Percentiles rank a stretch among this genome's conserved stretches.
These are phyloP conservation scores for Cryptococcus deneoformans DNA, from an alignment of 1,284 basidiomycete species.

Conservation along the genomic window DNA sequence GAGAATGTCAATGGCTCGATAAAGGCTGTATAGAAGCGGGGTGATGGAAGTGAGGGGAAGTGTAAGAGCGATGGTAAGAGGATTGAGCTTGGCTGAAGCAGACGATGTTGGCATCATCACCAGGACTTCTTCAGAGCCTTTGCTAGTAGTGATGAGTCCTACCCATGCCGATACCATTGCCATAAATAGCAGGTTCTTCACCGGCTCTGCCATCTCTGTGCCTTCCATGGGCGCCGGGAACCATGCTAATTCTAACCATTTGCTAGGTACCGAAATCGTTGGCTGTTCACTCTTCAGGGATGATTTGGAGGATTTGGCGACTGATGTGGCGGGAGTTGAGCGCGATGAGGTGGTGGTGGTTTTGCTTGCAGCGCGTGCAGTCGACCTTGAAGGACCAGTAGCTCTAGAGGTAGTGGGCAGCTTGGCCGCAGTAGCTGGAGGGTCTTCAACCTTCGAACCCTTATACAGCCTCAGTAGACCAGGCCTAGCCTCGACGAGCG, in stretches of 20 bases:
- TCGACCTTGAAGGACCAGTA: conserved; percentile 4
- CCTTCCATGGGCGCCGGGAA: conserved; percentile 5
- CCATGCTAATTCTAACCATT: conserved; percentile 9
- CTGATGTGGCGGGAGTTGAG: neutral
- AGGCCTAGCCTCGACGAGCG: conserved; percentile 17
- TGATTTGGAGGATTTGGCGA: neutral
- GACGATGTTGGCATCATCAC: neutral
- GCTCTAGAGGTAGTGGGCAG: neutral
- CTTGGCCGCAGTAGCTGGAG: neutral
- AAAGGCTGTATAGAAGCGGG: conserved; percentile 14
- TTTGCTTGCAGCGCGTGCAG: neutral
- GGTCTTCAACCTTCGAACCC: conserved; percentile 1
- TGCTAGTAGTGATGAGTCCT: conserved; percentile 12
- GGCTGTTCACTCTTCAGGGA: neutral
- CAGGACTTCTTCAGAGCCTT: conserved; percentile 10
- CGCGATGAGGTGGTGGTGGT: neutral
- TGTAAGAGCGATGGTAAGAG: conserved; percentile 14
- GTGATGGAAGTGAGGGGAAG: conserved; percentile 7
- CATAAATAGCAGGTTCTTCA: conserved; percentile 14
- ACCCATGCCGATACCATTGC: conserved; percentile 26
- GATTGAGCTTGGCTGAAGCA: conserved; percentile 5
- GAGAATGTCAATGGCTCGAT: conserved; percentile 13
- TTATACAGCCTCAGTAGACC: conserved; percentile 23
- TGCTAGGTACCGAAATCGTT: neutral
- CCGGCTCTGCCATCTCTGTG: conserved; percentile 6